These are phyloP conservation scores for Trichoderma simmonsii DNA, from an alignment of 2,329 filamentous ascomycete genomes.

Conservation along the genomic window DNA sequence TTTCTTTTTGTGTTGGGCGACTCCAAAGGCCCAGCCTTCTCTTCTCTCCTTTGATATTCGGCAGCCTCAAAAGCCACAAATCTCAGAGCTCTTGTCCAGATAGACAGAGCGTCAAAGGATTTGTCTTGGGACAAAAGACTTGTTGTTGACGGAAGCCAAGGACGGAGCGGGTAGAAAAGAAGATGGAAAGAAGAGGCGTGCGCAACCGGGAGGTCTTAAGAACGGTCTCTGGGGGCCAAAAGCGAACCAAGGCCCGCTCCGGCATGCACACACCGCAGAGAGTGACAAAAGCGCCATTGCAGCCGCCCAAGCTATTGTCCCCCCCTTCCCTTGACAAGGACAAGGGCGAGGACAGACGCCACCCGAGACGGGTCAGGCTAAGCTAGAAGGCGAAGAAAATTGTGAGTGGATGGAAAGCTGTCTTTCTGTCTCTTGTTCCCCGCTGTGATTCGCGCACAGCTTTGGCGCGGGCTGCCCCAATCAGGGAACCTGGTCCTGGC, in stretches of 20 bases:
- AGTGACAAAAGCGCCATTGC: slow-evolving; percentile 8
- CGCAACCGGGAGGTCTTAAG: slow-evolving; percentile 4
- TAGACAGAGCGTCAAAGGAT: neutral
- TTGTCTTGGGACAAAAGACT: neutral
- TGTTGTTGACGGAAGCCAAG: neutral
- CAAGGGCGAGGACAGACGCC: slow-evolving; percentile 8
- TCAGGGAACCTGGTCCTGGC: slow-evolving; percentile 25
- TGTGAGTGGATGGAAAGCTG: neutral
- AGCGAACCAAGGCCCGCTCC: neutral
- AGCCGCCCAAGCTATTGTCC: slow-evolving; percentile 25
- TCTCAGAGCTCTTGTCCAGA: neutral
- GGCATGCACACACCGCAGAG: neutral
- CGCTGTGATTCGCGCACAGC: slow-evolving; percentile 27
- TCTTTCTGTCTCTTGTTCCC: slow-evolving; percentile 16
- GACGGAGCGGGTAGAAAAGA: neutral
- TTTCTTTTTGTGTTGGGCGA: neutral
- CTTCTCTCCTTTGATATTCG: neutral
- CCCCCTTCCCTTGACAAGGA: slow-evolving; percentile 3
- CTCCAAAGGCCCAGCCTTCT: neutral
- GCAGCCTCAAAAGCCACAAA: neutral
- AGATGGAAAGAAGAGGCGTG: neutral
- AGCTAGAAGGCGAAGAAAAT: neutral
- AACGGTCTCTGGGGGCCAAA: slow-evolving; percentile 16
- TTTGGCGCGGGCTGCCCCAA: slow-evolving; percentile 27
- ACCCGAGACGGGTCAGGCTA: slow-evolving; percentile 10